Evolutionary conservation across 257 asterid species (phyloP), one percentile per base, ranked within the genome.

Genomic region (Apocynum venetum): DNA sequence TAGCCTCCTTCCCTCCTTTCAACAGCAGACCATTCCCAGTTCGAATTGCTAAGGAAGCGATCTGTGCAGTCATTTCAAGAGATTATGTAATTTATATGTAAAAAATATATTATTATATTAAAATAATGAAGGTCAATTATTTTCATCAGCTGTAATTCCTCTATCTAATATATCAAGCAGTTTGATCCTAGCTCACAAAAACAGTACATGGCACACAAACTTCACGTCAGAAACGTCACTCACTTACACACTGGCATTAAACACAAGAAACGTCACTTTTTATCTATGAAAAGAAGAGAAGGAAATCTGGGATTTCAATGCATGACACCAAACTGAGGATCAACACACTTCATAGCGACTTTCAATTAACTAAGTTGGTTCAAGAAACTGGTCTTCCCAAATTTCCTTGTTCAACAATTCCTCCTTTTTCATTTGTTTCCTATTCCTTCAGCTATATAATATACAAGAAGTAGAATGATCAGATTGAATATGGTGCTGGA

Each of bases 1-100:
- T 81, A 63, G 97, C 97, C 84, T 93, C 97, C 80, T 91, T 93
- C 72, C 97, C 97, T 36, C 97, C 97, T 85, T 93, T 93, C 80
- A 93, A 76, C 75, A 93, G 85, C 79, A 93, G 87, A 65, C 97
- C 97, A 41, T 93, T 93, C 76, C 97, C 97, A 86, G 94, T 93
- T 73, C 96, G 90, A 72, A 93, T 83, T 73, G 97, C 97, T 69
- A 93, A 79, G 69, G 97, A 87, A 66, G 97, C 96, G 56, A 93
- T 93, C 97, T 93, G 88, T 78, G 74, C 44, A 67, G 0, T 52
- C 60, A 76, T 76, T 59, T 77, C 48, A 75, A 79, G 57, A 46
- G 59, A 36, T 44, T 25, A 20, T 49, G 20, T 6, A 40, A 48
- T 68, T 74, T 77, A 72, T 17, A 68, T 79, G 76, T 65, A 64